Evolutionary conservation across 257 asterid species (phyloP).

Genomic region (Prunella vulgaris): DNA sequence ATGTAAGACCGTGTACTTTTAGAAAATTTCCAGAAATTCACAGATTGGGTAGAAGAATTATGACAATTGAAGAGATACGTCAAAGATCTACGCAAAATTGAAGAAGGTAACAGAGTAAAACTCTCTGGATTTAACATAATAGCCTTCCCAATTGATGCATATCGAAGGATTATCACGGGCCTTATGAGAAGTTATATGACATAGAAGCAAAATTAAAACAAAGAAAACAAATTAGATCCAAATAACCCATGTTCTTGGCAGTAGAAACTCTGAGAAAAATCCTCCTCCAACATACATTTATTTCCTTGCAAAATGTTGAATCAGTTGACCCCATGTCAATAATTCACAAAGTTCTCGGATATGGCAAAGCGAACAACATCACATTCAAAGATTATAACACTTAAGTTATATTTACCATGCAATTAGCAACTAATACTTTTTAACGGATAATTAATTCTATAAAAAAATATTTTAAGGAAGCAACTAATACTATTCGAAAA

Average conservation of each 20-base stretch:
- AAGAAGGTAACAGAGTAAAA: background rate
- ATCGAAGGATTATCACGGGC: background rate
- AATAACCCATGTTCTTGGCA: background rate
- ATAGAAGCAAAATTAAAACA: background rate
- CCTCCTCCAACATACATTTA: background rate
- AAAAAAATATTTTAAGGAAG: too few species aligned
- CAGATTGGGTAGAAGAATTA: background rate
- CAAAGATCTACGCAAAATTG: background rate
- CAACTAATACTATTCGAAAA: too few species aligned
- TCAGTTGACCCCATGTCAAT: background rate
- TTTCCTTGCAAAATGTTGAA: background rate
- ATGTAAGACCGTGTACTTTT: too few species aligned
- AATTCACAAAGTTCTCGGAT: background rate
- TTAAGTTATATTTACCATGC: too few species aligned
- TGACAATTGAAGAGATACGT: background rate
- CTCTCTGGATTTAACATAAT: background rate
- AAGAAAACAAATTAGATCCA: background rate
- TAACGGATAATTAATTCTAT: too few species aligned
- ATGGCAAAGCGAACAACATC: background rate
- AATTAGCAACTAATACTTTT: too few species aligned
- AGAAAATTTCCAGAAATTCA: background rate
- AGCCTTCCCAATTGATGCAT: background rate
- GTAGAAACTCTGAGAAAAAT: background rate
- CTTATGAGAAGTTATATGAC: background rate
- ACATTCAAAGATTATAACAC: too few species aligned